Evolutionary conservation across 441 rosid species (phyloP), one percentile per base, ranked within the genome.

Genomic region (Dalechampia spathulata): DNA sequence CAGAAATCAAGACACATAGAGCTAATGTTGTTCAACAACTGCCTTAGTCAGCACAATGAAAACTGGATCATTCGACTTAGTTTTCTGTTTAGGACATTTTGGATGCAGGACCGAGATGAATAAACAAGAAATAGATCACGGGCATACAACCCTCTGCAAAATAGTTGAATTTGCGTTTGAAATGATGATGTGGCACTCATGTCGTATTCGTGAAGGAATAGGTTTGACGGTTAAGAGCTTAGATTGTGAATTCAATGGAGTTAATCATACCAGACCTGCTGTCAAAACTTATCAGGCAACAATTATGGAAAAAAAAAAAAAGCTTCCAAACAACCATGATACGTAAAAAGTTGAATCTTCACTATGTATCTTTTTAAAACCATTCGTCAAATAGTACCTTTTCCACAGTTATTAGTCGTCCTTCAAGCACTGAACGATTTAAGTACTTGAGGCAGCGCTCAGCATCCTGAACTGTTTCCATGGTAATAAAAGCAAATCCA

Each of bases 401-500:
- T 75, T 90, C 96, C 39, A 90, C 92, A 0, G 84, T 85, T 50
- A 90, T 80, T 40, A 82, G 72, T 0, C 96, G 84, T 19, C 95
- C 96, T 61, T 78, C 84, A n/a, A 90, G 80, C 61, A 82, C 78
- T 49, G 96, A 80, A 50, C 75, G 83, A 62, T 87, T 78, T 55
- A 90, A 62, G 69, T 77, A 63, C 72, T 77, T 85, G 50, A 87
- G 65, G 52, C 98, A 87, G 7, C 86, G 80, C 3, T 79, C 71
- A 58, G 92, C 98, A 63, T 75, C 96, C 61, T 69, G 74, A 54
- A 67, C 30, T 2, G 66, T 61, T 28, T 78, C 81, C 96, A 90
- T 76, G 0, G 95, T 79, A 44, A 87, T 79, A 72, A 90, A 90
- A 61, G 94, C 96, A 75, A 85, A 90, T 21, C 96, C 96, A 8